Evolutionary conservation across 345 rosid species (phyloP).

Genomic region (Citrus mangshanensis): DNA sequence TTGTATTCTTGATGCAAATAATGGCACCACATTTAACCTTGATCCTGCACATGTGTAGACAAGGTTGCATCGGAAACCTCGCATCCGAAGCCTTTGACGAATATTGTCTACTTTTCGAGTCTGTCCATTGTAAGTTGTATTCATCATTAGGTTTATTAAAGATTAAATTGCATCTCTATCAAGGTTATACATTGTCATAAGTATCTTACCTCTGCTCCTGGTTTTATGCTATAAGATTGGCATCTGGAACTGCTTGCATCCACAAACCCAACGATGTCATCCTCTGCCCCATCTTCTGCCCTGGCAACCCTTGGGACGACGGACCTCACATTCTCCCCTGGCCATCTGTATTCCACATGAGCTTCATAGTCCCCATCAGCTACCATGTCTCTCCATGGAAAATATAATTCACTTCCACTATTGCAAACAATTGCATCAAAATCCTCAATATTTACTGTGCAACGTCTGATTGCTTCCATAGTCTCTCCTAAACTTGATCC

Average conservation of each 20-base stretch:
- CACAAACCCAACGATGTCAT: slow-evolving; percentile 40
- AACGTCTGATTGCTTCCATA: slow-evolving; percentile 40
- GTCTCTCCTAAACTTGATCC: slow-evolving; percentile 65
- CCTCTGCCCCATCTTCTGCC: slow-evolving; percentile 48
- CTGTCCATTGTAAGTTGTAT: slow-evolving; percentile 36
- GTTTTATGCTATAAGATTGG: slow-evolving; percentile 59
- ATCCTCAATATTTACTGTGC: slow-evolving; percentile 60
- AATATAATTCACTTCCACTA: slow-evolving; percentile 77
- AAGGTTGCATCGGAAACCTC: slow-evolving; percentile 76
- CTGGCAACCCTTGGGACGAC: slow-evolving; percentile 47
- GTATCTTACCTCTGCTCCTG: slow-evolving; percentile 57
- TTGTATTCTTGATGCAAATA: slow-evolving; percentile 80
- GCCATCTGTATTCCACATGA: slow-evolving; percentile 85
- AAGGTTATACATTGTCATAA: neutral
- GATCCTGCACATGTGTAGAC: slow-evolving; percentile 60
- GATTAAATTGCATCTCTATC: slow-evolving; percentile 6
- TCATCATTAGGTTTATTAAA: slow-evolving; percentile 14
- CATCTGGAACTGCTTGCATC: slow-evolving; percentile 59
- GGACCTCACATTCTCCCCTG: slow-evolving; percentile 69
- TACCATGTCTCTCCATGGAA: slow-evolving; percentile 77
- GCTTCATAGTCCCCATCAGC: slow-evolving; percentile 70
- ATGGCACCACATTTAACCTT: slow-evolving; percentile 70
- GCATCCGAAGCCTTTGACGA: slow-evolving; percentile 75
- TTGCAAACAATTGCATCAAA: slow-evolving; percentile 85
- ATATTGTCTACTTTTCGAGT: slow-evolving; percentile 60